phyloP scores from a whole-genome alignment of 208 protist genomes.

The Trypanosoma rangeli region DNA sequence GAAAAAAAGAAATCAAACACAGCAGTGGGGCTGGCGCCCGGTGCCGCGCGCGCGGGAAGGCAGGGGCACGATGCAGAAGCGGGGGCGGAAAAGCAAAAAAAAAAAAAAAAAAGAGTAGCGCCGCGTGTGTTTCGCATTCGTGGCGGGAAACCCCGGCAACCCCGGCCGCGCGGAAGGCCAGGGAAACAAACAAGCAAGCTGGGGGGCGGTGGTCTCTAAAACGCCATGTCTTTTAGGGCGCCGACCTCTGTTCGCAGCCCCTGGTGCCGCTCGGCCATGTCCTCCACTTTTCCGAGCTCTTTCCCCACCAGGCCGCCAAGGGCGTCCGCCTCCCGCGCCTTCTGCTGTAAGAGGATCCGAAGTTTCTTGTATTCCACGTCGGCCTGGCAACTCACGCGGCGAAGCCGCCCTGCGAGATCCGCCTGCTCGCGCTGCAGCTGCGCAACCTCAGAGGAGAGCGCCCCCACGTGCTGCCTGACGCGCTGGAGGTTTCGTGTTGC shows the following conservation, averaged over 20 bases:
- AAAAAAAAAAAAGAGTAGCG: background rate
- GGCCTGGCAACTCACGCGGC: constrained; percentile 50
- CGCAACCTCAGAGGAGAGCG: constrained; percentile 31
- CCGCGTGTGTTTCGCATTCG: background rate
- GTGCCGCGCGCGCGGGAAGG: too few relatives aligned
- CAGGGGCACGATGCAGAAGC: background rate
- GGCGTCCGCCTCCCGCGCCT: constrained; percentile 65
- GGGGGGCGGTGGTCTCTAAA: constrained; percentile 6
- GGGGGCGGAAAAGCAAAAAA: background rate
- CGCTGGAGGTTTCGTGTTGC: constrained; percentile 73
- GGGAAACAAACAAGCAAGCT: background rate
- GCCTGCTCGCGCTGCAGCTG: constrained; percentile 40
- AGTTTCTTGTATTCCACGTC: constrained; percentile 74
- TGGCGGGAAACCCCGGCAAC: background rate
- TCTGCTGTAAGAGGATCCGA: constrained; percentile 52
- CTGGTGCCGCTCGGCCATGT: constrained; percentile 62
- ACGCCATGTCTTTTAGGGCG: constrained; percentile 12
- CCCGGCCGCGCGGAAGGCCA: too few relatives aligned
- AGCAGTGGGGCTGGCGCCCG: too few relatives aligned
- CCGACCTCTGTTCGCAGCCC: constrained; percentile 30
- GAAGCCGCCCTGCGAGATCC: constrained; percentile 36
- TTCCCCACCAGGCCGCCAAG: constrained; percentile 67
- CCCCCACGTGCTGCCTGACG: constrained; percentile 75
- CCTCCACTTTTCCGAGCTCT: constrained; percentile 63
- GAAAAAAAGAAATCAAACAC: too few relatives aligned